Evolutionary conservation across 1,139 yeast species (phyloP).

Genomic region (Zygoascus hellenicus): DNA sequence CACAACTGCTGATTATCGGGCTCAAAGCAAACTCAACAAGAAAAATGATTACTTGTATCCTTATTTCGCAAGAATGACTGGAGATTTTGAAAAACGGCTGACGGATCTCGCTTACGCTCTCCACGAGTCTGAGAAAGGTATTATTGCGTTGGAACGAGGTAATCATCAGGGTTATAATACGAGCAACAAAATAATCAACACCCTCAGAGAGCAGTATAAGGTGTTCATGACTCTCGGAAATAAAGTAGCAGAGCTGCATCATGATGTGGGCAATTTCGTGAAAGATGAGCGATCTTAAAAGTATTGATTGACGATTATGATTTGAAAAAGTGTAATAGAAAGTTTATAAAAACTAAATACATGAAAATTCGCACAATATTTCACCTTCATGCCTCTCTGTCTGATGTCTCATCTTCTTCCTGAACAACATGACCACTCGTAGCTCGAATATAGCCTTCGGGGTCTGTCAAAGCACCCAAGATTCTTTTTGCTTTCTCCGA

Average conservation of each 20-base stretch:
- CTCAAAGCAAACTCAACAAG: conserved; percentile 37
- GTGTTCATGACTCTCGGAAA: conserved; percentile 90
- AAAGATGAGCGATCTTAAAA: not conserved
- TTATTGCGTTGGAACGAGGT: conserved; percentile 63
- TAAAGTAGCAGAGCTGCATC: conserved; percentile 83
- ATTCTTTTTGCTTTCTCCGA: conserved; percentile 69
- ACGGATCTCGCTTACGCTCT: conserved; percentile 61
- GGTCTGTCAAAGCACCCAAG: conserved; percentile 77
- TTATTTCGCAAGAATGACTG: conserved; percentile 49
- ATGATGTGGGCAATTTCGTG: conserved; percentile 42
- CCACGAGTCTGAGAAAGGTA: conserved; percentile 67
- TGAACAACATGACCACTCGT: not conserved
- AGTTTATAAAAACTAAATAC: not conserved
- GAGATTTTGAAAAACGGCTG: conserved; percentile 50
- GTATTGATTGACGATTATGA: not conserved
- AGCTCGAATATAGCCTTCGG: conserved; percentile 52
- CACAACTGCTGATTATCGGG: conserved; percentile 15
- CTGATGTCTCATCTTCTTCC: not conserved
- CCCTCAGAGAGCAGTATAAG: conserved; percentile 74
- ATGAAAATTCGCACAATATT: not conserved
- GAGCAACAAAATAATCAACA: conserved; percentile 51
- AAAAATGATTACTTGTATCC: conserved; percentile 43
- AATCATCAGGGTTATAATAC: conserved; percentile 31
- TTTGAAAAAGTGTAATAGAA: not conserved
- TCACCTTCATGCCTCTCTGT: not conserved